These are phyloP conservation scores for Euptelea pleiosperma DNA, from an alignment of 164 flowering plant genomes.

Conservation along the genomic window DNA sequence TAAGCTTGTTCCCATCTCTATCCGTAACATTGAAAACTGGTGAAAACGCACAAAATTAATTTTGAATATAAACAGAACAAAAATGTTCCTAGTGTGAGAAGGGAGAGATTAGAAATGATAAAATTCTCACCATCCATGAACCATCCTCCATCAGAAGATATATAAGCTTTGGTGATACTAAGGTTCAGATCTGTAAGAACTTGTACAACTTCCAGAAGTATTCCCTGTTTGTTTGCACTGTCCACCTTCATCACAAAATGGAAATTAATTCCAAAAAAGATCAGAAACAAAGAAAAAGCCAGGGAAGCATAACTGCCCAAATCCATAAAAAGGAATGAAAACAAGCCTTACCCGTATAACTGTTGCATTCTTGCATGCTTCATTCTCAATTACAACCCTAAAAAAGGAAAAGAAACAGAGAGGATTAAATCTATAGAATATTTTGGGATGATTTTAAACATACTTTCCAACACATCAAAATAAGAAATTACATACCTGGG, in stretches of 20 bases:
- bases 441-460: not conserved
- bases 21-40: slow-evolving; percentile 89
- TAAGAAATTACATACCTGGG: slow-evolving; percentile 55
- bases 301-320: slow-evolving; percentile 4
- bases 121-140: slow-evolving; percentile 83
- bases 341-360: slow-evolving; percentile 57
- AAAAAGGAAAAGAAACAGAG: slow-evolving; percentile 9
- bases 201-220: slow-evolving; percentile 88
- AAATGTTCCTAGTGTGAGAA: not conserved
- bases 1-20: slow-evolving; percentile 81
- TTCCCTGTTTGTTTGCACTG: slow-evolving; percentile 81
- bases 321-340: slow-evolving; percentile 2
- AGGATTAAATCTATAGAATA: slow-evolving; percentile 8
- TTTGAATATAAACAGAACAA: not conserved
- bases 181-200: slow-evolving; percentile 88
- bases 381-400: slow-evolving; percentile 96
- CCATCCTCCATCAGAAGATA: slow-evolving; percentile 95
- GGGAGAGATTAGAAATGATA: not conserved
- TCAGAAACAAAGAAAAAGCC: slow-evolving; percentile 4
- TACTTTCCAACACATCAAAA: not conserved
- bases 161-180: slow-evolving; percentile 74
- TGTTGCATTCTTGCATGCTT: slow-evolving; percentile 75
- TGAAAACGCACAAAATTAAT: slow-evolving; percentile 3
- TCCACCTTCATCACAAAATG: slow-evolving; percentile 57
- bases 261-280: not conserved